These are phyloP conservation scores for Lathyrus oleraceus DNA, from an alignment of 306 rosid genomes.

Conservation along the genomic window DNA sequence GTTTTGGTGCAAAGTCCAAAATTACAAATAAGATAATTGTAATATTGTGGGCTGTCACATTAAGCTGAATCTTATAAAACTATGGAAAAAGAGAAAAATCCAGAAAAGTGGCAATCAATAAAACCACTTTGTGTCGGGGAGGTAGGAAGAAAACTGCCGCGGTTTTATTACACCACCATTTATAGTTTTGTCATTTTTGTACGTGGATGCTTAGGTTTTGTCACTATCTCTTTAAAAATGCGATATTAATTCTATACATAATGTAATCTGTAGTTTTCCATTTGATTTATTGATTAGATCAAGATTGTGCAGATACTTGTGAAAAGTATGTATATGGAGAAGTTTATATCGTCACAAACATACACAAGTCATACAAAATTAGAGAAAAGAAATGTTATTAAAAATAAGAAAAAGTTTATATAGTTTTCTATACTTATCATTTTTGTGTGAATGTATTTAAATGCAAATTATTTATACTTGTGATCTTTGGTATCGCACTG, in stretches of 20 bases:
- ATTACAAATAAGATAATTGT: constrained; percentile 19
- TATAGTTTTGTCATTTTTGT: constrained; percentile 41
- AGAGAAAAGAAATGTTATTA: too few relatives aligned
- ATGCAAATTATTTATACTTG: too few relatives aligned
- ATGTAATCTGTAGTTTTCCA: not conserved
- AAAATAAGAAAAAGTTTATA: too few relatives aligned
- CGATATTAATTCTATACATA: not conserved
- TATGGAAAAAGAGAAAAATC: constrained; percentile 25
- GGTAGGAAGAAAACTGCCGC: constrained; percentile 61
- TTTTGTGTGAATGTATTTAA: too few relatives aligned
- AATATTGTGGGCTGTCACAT: constrained; percentile 76
- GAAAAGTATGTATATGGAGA: too few relatives aligned
- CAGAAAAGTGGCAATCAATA: constrained; percentile 36
- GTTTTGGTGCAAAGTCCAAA: constrained; percentile 43
- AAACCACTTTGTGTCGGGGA: constrained; percentile 65
- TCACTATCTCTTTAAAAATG: constrained; percentile 22
- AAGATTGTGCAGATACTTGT: too few relatives aligned
- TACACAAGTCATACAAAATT: too few relatives aligned
- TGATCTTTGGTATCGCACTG: too few relatives aligned
- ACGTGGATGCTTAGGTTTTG: constrained; percentile 42
- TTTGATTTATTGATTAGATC: not conserved
- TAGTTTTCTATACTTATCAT: too few relatives aligned
- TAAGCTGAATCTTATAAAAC: constrained; percentile 41
- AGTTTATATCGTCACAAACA: too few relatives aligned
- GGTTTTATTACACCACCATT: constrained; percentile 55